These are phyloP conservation scores for Bocquillonia castaneifolia DNA, from an alignment of 441 rosid genomes.

Conservation along the genomic window DNA sequence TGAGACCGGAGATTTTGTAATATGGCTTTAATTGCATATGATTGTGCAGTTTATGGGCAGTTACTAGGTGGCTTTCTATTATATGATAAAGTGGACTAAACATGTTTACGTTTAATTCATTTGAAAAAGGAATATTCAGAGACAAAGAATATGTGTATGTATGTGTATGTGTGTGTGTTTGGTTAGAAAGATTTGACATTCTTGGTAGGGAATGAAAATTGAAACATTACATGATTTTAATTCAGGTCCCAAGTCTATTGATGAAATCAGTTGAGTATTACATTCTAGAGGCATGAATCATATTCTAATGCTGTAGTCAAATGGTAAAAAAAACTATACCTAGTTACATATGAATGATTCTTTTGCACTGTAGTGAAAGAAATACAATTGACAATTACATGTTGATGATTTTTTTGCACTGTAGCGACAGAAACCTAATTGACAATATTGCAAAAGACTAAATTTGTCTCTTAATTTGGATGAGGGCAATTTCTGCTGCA, in stretches of 20 bases:
- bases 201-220: not conserved
- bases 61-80: not conserved
- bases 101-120: not conserved
- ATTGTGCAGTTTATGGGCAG: not conserved
- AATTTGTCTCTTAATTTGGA: not conserved
- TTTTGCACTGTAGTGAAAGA: no score
- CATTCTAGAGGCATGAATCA: not conserved
- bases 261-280: not conserved
- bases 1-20: not conserved
- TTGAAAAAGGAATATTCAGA: not conserved
- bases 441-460: not conserved
- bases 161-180: not conserved
- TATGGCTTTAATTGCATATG: not conserved
- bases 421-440: not conserved
- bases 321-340: not conserved
- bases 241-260: not conserved
- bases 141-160: not conserved
- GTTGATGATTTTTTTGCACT: not conserved
- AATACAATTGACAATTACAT: no score
- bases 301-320: not conserved
- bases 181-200: not conserved
- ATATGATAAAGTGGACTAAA: not conserved
- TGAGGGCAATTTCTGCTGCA: not conserved
- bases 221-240: not conserved
- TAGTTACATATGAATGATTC: not conserved